Evolutionary conservation across 2,329 filamentous ascomycete species (phyloP), one percentile per base, ranked within the genome.

Genomic region (Fusarium proliferatum): DNA sequence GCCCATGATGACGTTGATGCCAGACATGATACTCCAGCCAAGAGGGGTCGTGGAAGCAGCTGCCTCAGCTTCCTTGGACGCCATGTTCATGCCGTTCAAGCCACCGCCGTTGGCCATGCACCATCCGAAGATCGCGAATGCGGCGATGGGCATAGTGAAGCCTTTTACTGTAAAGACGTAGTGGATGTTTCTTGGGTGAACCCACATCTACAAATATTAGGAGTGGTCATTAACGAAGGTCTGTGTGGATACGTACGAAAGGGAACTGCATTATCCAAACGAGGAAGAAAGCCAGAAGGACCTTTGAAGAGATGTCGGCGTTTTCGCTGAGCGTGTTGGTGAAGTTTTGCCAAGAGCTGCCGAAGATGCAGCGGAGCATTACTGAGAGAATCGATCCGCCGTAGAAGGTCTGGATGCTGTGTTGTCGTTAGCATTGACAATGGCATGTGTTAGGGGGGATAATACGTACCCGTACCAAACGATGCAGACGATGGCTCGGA

Each of bases 181-280:
- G 51, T 55, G 51, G 10, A 55, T 55, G 2, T 55, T 55, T 13
- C 51, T 12, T 1, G 51, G 51, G 5, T 55, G 51, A 55, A 55
- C 34, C 51, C 51, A 55, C 51, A 55, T 55, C 51, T 55, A 2
- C 19, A 9, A 6, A 7, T 0, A 11, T 53, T 12, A 53, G 49
- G 5, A 6, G 2, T 26, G 9, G 0, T 2, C 2, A 9, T 36
- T 6, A 15, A 2, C 7, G 9, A 9, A 8, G 8, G 11, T 4
- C 1, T 11, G 0, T 8, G 2, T 3, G 13, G 8, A 16, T 16
- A 17, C 51, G 7, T 2, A 55, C 51, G 23, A 55, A 55, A 0
- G 51, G 51, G 23, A 55, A 55, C 3, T 55, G 51, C 51, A 55
- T 55, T 1, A 41, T 4, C 51, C 51, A 55, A n/a, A 55, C 51